phyloP scores from a whole-genome alignment of 208 protist species.

The Lotmaria passim region DNA sequence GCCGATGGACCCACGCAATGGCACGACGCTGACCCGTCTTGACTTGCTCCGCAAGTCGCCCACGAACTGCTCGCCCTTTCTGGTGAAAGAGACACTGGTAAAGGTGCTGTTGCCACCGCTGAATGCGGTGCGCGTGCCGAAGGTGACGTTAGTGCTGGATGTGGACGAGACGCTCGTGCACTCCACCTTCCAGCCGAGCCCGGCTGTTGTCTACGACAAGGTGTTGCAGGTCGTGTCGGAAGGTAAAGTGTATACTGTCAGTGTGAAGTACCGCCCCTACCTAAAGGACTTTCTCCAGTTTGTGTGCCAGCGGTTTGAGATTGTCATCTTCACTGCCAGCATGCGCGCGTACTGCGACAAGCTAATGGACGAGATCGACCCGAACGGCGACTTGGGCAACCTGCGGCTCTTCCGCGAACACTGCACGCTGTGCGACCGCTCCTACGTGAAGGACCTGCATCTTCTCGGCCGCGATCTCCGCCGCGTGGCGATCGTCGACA shows the following conservation, averaged over 20 bases:
- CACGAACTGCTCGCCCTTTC: slow-evolving; percentile 36
- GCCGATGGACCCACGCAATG: slow-evolving; percentile 43
- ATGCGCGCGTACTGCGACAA: slow-evolving; percentile 50
- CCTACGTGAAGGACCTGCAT: slow-evolving; percentile 71
- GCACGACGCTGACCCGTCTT: slow-evolving; percentile 37
- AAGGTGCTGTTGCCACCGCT: slow-evolving; percentile 40
- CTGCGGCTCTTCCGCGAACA: slow-evolving; percentile 64
- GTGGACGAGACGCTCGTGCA: slow-evolving; percentile 67
- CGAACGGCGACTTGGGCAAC: slow-evolving; percentile 44
- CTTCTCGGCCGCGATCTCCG: slow-evolving; percentile 54
- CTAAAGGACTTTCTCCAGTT: slow-evolving; percentile 60
- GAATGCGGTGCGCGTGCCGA: slow-evolving; percentile 9
- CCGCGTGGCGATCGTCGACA: slow-evolving; percentile 63
- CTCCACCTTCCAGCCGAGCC: slow-evolving; percentile 43
- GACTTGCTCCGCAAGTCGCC: slow-evolving; percentile 37
- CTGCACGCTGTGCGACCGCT: slow-evolving; percentile 44
- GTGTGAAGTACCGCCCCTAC: slow-evolving; percentile 61
- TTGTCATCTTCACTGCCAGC: slow-evolving; percentile 76
- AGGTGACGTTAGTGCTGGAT: slow-evolving; percentile 57
- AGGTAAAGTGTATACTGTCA: slow-evolving; percentile 35
- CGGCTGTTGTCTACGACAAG: slow-evolving; percentile 46
- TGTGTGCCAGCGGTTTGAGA: slow-evolving; percentile 51
- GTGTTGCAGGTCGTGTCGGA: slow-evolving; percentile 36
- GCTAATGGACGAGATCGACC: slow-evolving; percentile 58
- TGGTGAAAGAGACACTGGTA: slow-evolving; percentile 32